phyloP scores from a whole-genome alignment of 176 grass and related monocot species.

The Carex littledalei region DNA sequence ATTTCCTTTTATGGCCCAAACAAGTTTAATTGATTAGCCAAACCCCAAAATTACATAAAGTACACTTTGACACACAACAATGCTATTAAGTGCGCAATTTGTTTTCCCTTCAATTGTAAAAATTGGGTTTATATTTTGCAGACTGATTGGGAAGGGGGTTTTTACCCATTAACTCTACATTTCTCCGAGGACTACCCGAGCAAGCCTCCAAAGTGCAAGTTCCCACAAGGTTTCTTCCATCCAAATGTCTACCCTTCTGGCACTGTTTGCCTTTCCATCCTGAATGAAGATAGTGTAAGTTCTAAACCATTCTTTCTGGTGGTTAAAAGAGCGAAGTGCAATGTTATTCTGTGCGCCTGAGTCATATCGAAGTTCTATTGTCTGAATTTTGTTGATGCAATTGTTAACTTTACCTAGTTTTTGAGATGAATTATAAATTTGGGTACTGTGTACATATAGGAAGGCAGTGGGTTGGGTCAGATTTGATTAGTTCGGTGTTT shows the following conservation, averaged over 20 bases:
- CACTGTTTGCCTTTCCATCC: constrained; percentile 70
- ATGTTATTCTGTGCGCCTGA: not conserved
- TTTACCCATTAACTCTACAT: constrained; percentile 48
- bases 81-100: constrained; percentile 6
- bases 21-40: not conserved
- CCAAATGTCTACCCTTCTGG: constrained; percentile 66
- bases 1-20: not conserved
- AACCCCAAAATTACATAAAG: not conserved
- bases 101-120: not conserved
- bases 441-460: not conserved
- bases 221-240: constrained; percentile 77
- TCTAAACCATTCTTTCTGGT: not conserved
- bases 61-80: not conserved
- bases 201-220: constrained; percentile 62
- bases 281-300: constrained; percentile 49
- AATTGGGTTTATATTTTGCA: constrained; percentile 33
- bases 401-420: not conserved
- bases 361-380: not conserved
- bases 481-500: not conserved
- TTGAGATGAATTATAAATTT: not conserved
- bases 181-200: constrained; percentile 71
- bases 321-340: not conserved
- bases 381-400: not conserved
- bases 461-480: not conserved
- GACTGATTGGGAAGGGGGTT: constrained; percentile 90